Evolutionary conservation across 2,329 filamentous ascomycete genomes (phyloP), one percentile per base, ranked within the genome.

Genomic region (Fusarium setosum): DNA sequence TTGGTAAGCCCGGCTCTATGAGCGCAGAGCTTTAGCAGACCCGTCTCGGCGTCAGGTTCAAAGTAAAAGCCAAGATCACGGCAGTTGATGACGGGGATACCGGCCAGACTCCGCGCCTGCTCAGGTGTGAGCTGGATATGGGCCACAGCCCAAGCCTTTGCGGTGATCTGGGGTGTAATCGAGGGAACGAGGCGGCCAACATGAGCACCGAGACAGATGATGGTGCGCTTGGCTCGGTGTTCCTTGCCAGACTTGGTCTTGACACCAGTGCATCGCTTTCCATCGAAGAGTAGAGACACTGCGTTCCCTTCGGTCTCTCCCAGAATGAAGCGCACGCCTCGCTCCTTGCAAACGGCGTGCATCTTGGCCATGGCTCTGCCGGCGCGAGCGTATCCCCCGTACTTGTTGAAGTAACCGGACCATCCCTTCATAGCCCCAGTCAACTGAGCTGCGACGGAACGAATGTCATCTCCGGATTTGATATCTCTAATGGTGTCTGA

Each of bases 41-140:
- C 79, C 0, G 86, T 88, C 63, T 80, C 77, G 0, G 79, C 81
- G 66, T 90, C 87, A 0, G 87, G 87, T 73, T 90, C 87, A 63
- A 90, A 90, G 74, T 88, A 86, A 77, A 89, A 89, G 0, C 86
- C 86, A 2, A 89, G 77, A 63, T 90, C 87, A 6, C 87, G 81
- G 2, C 83, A 82, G 59, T 88, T 86, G 1, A 83, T 86, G 2
- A 88, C 84, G 0, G 87, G 87, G 21, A 89, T 86, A 2, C 84
- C 85, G 3, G 81, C 79, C 3, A 90, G 79, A n/a, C 73, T 75
- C 2, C 80, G 78, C 0, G 83, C 81, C 73, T 90, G 86, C 3
- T 79, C 79, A 9, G 83, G 78, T 0, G 82, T 86, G 6, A 89
- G 80, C 57, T 84, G 82, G 4, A 89, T 76, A 69, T 90, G 87